Evolutionary conservation across 306 rosid species (phyloP).

Genomic region (peach (Prunus persica)): DNA sequence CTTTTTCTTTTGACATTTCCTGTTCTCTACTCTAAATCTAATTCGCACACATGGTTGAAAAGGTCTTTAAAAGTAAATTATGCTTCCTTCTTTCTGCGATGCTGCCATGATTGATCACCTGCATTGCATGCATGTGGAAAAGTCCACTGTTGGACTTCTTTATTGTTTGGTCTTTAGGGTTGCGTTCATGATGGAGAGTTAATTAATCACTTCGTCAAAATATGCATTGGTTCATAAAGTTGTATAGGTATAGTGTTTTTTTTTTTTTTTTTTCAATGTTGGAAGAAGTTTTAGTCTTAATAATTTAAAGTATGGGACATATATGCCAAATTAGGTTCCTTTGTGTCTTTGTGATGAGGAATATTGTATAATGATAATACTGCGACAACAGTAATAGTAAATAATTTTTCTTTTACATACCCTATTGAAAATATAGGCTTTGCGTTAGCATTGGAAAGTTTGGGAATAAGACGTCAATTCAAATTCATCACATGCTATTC

Average conservation of each 20-base stretch:
- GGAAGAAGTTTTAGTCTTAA: too few species aligned
- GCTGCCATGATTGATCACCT: background rate
- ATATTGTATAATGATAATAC: too few species aligned
- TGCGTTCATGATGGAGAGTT: background rate
- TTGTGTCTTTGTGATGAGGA: too few species aligned
- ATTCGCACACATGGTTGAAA: background rate
- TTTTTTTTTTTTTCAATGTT: too few species aligned
- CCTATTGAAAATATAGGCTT: background rate
- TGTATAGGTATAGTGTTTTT: too few species aligned
- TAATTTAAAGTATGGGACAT: background rate
- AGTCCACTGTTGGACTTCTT: background rate
- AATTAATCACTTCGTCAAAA: too few species aligned
- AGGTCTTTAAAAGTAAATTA: constrained; percentile 1
- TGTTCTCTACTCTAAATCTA: background rate
- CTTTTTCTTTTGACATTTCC: background rate
- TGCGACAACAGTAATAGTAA: background rate
- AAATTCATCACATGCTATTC: background rate
- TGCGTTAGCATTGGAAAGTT: background rate
- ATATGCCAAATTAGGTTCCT: background rate
- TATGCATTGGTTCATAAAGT: too few species aligned
- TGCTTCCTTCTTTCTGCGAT: background rate
- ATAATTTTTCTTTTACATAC: background rate
- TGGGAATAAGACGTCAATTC: background rate
- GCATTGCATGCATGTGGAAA: constrained; percentile 3
- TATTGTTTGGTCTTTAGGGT: background rate